Base-by-base conservation (phyloP, 2,329 filamentous ascomycete species). In the Alternaria atra region DNA sequence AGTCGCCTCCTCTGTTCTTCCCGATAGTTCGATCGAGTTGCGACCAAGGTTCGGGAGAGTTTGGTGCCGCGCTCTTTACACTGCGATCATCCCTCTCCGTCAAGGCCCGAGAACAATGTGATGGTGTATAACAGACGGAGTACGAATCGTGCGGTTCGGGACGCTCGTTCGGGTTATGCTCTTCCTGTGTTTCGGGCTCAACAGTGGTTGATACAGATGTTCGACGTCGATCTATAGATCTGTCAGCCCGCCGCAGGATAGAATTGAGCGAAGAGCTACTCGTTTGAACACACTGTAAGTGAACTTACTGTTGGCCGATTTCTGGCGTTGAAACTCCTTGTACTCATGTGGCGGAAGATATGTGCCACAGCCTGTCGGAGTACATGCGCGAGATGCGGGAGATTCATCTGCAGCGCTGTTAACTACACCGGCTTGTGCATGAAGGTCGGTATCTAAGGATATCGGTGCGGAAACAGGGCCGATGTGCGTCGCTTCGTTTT, bases 281-380 rank as follows among this genome's bases (percentile, higher is more conserved):
- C 6, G n/a, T 23, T 4, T 2, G 10, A 23, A 20, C 6, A 34
- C 2, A 10, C 7, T 35, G 7, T 50, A 10, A n/a, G 6, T 15
- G 23, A 25, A 9, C 50, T 7, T 30, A 40, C 35, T 30, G 2
- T 9, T 52, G 34, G 3, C 27, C 7, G 34, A 37, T 2, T 0
- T 6, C 17, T 40, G 50, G 10, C 50, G 50, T 30, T 40, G 25
- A 5, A 40, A 27, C n/a, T 40, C 50, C 23, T 30, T n/a, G 23
- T 29, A 40, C 50, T 52, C 50, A 13, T 29, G 12, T n/a, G 10
- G 1, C n/a, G 35, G 50, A 52, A 52, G 50, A 12, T 29, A 52
- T n/a, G 34, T 9, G 34, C n/a, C 25, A 23, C 35, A 52, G 15
- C 12, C 27, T 6, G 6, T 6, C 5, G 23, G 35, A 40, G 50